Conservation (phyloP, 495 filamentous ascomycete genomes). For the Chlorociboria aeruginascens region DNA sequence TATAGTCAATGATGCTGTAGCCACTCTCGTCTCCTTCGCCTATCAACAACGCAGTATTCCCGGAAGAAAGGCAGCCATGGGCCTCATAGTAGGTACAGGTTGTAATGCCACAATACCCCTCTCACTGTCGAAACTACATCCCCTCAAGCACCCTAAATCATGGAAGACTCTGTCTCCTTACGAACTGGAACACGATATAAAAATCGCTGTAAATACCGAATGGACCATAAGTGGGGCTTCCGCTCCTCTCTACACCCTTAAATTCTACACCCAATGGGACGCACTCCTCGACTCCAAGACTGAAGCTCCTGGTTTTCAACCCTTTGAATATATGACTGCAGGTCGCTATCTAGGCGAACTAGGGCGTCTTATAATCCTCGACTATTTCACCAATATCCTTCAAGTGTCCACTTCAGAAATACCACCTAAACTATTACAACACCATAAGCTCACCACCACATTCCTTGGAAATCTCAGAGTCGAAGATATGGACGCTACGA, state of each 20-base stretch:
- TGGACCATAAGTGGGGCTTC: constrained; percentile 71
- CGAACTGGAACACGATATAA: constrained; percentile 22
- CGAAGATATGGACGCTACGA: constrained; percentile 32
- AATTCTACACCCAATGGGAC: constrained; percentile 65
- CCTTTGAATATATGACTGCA: constrained; percentile 80
- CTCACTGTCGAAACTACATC: constrained; percentile 48
- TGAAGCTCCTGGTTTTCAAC: constrained; percentile 69
- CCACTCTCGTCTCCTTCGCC: constrained; percentile 65
- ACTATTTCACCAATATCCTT: constrained; percentile 44
- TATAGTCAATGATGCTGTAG: constrained; percentile 73
- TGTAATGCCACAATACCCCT: constrained; percentile 75
- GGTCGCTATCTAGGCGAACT: constrained; percentile 78
- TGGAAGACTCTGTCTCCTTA: constrained; percentile 25
- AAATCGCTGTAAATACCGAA: constrained; percentile 75
- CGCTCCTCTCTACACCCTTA: constrained; percentile 48
- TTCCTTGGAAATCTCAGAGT: constrained; percentile 49
- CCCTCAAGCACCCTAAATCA: constrained; percentile 42
- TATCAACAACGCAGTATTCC: constrained; percentile 46
- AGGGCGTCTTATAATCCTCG: constrained; percentile 57
- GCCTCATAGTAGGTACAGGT: constrained; percentile 73
- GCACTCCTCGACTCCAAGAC: constrained; percentile 47
- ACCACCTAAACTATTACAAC: constrained; percentile 45
- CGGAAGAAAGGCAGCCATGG: constrained; percentile 59
- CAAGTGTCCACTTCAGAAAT: constrained; percentile 29
- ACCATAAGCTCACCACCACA: constrained; percentile 59